Evolutionary conservation across 441 rosid genomes (phyloP).

Genomic region (Mallotus japonicus): DNA sequence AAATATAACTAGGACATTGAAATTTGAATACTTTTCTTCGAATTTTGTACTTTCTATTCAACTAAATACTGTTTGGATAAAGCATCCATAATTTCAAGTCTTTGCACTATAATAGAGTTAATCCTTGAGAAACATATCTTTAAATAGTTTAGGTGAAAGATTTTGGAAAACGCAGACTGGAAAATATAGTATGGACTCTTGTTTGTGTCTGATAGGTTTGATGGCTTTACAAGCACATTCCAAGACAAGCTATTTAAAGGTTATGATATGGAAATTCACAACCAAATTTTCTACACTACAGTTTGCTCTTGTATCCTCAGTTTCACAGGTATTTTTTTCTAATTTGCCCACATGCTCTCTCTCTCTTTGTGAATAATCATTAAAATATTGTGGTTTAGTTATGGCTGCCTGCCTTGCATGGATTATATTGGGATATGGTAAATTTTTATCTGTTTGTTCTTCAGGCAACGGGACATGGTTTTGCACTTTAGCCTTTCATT

Average conservation of each 20-base stretch:
- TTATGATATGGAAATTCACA: constrained; percentile 94
- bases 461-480: neutral
- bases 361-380: constrained; percentile 6
- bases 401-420: constrained; percentile 3
- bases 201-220: constrained; percentile 55
- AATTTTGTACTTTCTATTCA: neutral
- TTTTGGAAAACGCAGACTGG: constrained; percentile 17
- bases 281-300: constrained; percentile 94
- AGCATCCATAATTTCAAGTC: neutral
- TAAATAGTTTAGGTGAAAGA: neutral
- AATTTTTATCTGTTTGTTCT: neutral
- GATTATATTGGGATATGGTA: neutral
- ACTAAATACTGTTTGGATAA: constrained; percentile 2
- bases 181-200: constrained; percentile 8
- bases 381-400: constrained; percentile 8
- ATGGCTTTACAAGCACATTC: constrained; percentile 97
- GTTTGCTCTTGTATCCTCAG: constrained; percentile 82
- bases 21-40: neutral
- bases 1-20: neutral
- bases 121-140: neutral
- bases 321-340: constrained; percentile 57
- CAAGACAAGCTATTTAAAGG: constrained; percentile 97
- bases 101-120: neutral
- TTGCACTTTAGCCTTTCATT: neutral
- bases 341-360: constrained; percentile 7